Evolutionary conservation across 768 basidiomycete species (phyloP).

Genomic region (Leucocoprinus leucothites): DNA sequence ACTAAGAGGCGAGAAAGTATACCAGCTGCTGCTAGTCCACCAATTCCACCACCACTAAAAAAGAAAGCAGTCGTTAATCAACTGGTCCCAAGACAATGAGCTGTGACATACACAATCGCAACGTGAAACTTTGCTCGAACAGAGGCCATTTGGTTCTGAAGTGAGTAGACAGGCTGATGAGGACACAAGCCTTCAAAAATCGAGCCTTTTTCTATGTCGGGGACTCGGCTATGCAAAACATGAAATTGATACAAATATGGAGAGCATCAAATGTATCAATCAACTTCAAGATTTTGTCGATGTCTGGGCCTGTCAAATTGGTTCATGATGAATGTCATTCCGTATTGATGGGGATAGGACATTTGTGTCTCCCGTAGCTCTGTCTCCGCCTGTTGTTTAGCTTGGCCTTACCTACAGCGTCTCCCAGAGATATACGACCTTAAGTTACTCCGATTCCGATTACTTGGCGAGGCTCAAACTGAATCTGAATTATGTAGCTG

Average conservation of each 20-base stretch:
- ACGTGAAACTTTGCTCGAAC: conserved; percentile 14
- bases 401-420: no score
- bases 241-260: not conserved
- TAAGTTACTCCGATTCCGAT: no score
- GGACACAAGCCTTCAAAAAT: no score
- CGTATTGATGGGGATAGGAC: no score
- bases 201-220: conserved; percentile 1
- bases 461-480: no score
- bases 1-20: conserved; percentile 8
- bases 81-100: not conserved
- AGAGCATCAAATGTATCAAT: not conserved
- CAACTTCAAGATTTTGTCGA: not conserved
- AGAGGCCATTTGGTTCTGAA: not conserved
- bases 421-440: no score
- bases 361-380: no score
- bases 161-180: not conserved
- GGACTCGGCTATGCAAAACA: not conserved
- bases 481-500: no score
- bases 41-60: conserved; percentile 30
- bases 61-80: not conserved
- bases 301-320: no score
- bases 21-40: conserved; percentile 27
- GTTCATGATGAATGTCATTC: no score
- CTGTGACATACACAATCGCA: conserved; percentile 16
- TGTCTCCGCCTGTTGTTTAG: no score